phyloP scores from a whole-genome alignment of 78 protist species.

The Dictyostelium capitatum region DNA sequence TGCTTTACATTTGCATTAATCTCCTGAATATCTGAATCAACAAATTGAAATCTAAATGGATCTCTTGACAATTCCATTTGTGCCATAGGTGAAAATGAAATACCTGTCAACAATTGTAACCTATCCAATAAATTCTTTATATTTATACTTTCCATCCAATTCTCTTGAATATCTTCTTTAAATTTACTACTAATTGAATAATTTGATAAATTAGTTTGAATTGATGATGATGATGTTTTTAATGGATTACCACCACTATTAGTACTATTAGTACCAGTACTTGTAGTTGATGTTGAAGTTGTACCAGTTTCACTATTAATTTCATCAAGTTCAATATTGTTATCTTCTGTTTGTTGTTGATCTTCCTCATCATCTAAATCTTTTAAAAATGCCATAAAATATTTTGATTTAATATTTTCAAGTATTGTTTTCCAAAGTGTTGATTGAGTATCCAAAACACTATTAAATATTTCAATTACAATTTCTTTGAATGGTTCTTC shows the following conservation, averaged over 20 bases:
- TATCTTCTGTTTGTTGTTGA: not conserved
- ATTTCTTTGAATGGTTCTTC: conserved; percentile 83
- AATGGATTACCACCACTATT: not conserved
- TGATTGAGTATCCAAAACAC: conserved; percentile 41
- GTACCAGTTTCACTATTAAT: not conserved
- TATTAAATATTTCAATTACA: conserved; percentile 45
- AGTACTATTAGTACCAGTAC: too few species aligned
- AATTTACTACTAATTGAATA: not conserved
- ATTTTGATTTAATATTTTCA: conserved; percentile 30
- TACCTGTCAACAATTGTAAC: conserved; percentile 60
- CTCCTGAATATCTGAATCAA: conserved; percentile 77
- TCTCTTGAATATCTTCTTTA: conserved; percentile 21
- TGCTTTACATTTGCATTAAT: conserved; percentile 74
- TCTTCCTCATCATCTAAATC: not conserved
- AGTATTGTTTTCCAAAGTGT: conserved; percentile 38
- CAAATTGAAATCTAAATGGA: conserved; percentile 77
- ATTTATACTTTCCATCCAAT: conserved; percentile 71
- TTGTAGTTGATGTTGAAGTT: too few species aligned
- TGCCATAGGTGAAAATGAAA: conserved; percentile 56
- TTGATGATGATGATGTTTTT: not conserved
- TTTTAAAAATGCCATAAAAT: conserved; percentile 54
- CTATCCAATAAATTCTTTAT: conserved; percentile 58
- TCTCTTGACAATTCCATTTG: conserved; percentile 47
- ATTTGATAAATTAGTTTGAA: not conserved
- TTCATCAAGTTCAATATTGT: not conserved